Base-by-base conservation (phyloP, 2,329 filamentous ascomycete species). In the Aspergillus sojae region DNA sequence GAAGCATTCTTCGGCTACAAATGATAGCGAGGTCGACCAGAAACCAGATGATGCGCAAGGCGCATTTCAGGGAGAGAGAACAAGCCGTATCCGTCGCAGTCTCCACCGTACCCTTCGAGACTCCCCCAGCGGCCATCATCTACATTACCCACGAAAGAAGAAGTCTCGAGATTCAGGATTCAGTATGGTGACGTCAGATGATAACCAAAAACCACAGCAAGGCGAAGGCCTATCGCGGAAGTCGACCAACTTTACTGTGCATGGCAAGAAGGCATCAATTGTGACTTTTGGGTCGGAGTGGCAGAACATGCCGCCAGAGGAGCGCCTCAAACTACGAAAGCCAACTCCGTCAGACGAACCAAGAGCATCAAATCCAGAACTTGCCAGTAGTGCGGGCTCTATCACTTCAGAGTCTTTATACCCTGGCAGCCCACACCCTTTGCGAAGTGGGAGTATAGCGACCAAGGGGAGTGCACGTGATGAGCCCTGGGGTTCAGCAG, bases 211-310 rank as follows among this genome's bases (percentile, higher is more conserved):
- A 21, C 63, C 69, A n/a, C 62, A 64, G 71, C 85, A 79, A 81
- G 91, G 74, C 43, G 91, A 92, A 69, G 88, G 91, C 12, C 83
- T 99, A 14, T 84, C 91, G 7, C 88, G 95, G 55, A 90, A 91
- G 14, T 88, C 91, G 14, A 93, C 93, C 5, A 96, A 92, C 71
- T 99, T 99, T 77, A 96, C 95, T 4, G 89, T 99, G 4, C 95
- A 99, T 73, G 94, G 95, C 65, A 99, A 98, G 82, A 98, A 99
- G 78, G 95, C 95, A 3, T 97, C 93, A 1, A 92, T 99, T 61
- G 92, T 99, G 69, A 96, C 92, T n/a, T 96, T 99, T 75, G 93
- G 94, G 10, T 89, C 89, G n/a, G 94, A 97, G 70, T 89, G 97
- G 81, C 90, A 94, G 72, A 90, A 86, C 63, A 87, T 94, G 78